These are phyloP conservation scores for Ophiostoma himal-ulmi DNA, from an alignment of 2,329 filamentous ascomycete genomes.

Conservation along the genomic window DNA sequence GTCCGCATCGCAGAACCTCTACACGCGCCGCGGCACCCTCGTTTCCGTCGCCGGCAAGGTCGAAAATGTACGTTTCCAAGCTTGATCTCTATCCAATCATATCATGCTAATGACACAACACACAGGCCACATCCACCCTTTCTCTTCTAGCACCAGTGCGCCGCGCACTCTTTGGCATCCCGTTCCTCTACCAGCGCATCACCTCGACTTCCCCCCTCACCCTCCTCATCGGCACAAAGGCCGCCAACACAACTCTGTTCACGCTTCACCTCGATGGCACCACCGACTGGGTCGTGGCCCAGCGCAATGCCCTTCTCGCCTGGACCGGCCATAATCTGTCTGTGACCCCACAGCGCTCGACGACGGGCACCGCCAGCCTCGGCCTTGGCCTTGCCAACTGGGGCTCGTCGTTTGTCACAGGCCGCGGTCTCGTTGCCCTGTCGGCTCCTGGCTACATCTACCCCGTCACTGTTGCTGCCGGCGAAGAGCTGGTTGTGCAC, in stretches of 20 bases:
- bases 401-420: constrained; percentile 85
- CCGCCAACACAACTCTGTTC: constrained; percentile 77
- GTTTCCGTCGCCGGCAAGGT: constrained; percentile 85
- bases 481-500: constrained; percentile 86
- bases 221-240: constrained; percentile 81
- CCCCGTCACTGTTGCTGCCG: constrained; percentile 70
- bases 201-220: constrained; percentile 83
- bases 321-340: constrained; percentile 89
- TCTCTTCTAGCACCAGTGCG: constrained; percentile 79
- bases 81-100: not conserved
- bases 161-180: constrained; percentile 74
- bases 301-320: constrained; percentile 81
- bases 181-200: constrained; percentile 90
- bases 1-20: constrained; percentile 87
- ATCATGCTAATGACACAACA: not conserved
- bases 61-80: constrained; percentile 62
- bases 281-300: constrained; percentile 89
- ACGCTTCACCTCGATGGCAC: constrained; percentile 88
- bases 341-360: constrained; percentile 61
- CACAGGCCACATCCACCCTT: constrained; percentile 77
- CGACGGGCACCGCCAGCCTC: constrained; percentile 10
- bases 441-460: constrained; percentile 86
- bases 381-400: constrained; percentile 76
- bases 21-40: constrained; percentile 84
- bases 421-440: constrained; percentile 77